Conservation (phyloP, 208 protist species). For the Angomonas ambiguus region DNA sequence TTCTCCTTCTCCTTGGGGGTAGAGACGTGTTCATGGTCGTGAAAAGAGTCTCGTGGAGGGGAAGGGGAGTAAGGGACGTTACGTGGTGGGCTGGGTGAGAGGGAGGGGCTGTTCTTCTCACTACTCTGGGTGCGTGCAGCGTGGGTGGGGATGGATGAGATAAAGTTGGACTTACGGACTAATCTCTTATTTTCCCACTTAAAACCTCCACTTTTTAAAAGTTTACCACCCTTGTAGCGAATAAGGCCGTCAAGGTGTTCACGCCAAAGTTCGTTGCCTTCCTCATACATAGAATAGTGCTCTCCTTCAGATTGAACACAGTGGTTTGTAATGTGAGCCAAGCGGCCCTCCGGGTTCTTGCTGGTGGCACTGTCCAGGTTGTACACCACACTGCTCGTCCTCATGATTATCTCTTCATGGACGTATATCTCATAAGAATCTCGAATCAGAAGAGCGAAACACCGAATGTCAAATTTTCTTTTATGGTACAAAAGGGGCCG, state of each 20-base stretch:
- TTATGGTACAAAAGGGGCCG: conserved; percentile 50
- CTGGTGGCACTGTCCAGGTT: conserved; percentile 21
- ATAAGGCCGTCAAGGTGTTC: conserved; percentile 76
- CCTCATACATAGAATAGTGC: conserved; percentile 35
- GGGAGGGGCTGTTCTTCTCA: too few relatives aligned
- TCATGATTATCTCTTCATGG: conserved; percentile 74
- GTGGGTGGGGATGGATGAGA: conserved; percentile 1
- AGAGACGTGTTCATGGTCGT: too few relatives aligned
- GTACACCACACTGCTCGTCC: conserved; percentile 54
- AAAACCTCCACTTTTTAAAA: conserved; percentile 15
- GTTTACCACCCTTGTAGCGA: conserved; percentile 53
- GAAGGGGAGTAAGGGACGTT: too few relatives aligned
- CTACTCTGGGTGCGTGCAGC: conserved; percentile 5
- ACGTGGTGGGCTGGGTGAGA: too few relatives aligned
- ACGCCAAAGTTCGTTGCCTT: conserved; percentile 73
- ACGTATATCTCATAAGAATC: conserved; percentile 52
- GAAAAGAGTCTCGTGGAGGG: too few relatives aligned
- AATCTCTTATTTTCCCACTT: background rate
- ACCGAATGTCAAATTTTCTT: conserved; percentile 68
- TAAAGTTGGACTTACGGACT: background rate
- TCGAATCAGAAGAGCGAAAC: conserved; percentile 34
- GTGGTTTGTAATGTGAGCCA: conserved; percentile 76
- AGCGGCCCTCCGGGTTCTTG: conserved; percentile 17
- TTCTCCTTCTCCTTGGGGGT: too few relatives aligned
- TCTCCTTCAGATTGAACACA: conserved; percentile 34